These are phyloP conservation scores for Darksidea phi DNA, from an alignment of 495 filamentous ascomycete species.

Conservation along the genomic window DNA sequence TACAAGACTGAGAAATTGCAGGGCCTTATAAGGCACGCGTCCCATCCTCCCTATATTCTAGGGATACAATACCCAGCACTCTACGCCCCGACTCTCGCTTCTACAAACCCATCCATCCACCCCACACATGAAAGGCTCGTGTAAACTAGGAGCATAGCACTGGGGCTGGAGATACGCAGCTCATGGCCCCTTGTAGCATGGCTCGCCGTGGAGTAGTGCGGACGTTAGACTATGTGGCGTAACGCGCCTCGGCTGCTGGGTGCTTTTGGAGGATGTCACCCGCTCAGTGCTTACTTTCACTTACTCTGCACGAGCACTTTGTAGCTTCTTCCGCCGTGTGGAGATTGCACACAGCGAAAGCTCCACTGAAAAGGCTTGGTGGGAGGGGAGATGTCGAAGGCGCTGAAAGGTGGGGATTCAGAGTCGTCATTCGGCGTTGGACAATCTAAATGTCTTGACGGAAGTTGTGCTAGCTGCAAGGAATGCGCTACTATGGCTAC, in stretches of 20 bases:
- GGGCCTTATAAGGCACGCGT: too few relatives aligned
- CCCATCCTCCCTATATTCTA: too few relatives aligned
- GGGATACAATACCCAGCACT: too few relatives aligned
- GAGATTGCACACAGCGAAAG: not conserved
- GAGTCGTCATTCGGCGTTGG: too few relatives aligned
- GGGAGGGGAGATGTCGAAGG: not conserved
- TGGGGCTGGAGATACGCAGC: not conserved
- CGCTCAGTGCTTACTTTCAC: not conserved
- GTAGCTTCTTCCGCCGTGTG: not conserved
- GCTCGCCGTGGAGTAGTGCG: slow-evolving; percentile 5
- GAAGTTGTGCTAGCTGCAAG: not conserved
- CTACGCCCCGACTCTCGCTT: not conserved
- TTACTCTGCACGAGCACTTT: not conserved
- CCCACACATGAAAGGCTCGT: not conserved
- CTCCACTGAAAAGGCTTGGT: not conserved
- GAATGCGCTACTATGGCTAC: slow-evolving; percentile 4
- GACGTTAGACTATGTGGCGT: slow-evolving; percentile 9
- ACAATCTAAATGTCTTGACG: too few relatives aligned
- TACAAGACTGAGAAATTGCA: not conserved
- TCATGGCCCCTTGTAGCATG: not conserved
- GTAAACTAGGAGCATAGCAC: slow-evolving; percentile 6
- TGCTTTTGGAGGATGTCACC: slow-evolving; percentile 19
- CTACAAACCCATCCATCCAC: not conserved
- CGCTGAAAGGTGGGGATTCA: too few relatives aligned
- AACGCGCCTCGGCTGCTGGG: slow-evolving; percentile 5